Evolutionary conservation across 257 asterid species (phyloP).

Genomic region (Verbena officinalis): DNA sequence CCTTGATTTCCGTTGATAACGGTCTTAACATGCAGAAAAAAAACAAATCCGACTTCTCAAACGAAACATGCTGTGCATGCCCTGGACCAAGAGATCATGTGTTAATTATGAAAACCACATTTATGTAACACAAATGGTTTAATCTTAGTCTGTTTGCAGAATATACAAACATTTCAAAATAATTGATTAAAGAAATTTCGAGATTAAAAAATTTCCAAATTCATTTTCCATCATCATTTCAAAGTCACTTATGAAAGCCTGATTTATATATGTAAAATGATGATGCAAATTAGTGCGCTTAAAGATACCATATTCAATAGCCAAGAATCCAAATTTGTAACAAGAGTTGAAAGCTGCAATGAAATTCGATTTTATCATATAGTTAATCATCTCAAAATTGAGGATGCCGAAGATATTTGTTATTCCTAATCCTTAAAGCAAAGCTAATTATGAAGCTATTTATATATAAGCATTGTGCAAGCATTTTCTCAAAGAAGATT

Average conservation of each 20-base stretch:
- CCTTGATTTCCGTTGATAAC: conserved; percentile 53
- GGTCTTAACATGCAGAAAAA: conserved; percentile 77
- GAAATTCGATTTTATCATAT: not conserved
- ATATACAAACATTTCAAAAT: not conserved
- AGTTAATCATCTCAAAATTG: too few relatives aligned
- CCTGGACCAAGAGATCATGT: conserved; percentile 34
- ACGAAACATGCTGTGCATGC: conserved; percentile 78
- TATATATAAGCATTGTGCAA: too few relatives aligned
- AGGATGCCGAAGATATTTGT: too few relatives aligned
- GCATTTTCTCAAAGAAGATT: not conserved
- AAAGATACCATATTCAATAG: not conserved
- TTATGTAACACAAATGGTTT: not conserved
- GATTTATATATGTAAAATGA: too few relatives aligned
- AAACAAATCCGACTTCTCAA: conserved; percentile 79
- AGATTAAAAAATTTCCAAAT: not conserved
- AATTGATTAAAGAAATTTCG: not conserved
- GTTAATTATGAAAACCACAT: conserved; percentile 4
- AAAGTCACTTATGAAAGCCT: too few relatives aligned
- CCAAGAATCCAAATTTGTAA: not conserved
- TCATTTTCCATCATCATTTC: too few relatives aligned
- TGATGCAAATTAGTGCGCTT: not conserved
- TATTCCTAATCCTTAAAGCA: too few relatives aligned
- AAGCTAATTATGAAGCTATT: too few relatives aligned
- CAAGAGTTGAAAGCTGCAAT: not conserved
- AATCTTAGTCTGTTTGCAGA: not conserved